Base-by-base conservation (phyloP, 2,329 filamentous ascomycete species). In the Pseudocercospora vitis region DNA sequence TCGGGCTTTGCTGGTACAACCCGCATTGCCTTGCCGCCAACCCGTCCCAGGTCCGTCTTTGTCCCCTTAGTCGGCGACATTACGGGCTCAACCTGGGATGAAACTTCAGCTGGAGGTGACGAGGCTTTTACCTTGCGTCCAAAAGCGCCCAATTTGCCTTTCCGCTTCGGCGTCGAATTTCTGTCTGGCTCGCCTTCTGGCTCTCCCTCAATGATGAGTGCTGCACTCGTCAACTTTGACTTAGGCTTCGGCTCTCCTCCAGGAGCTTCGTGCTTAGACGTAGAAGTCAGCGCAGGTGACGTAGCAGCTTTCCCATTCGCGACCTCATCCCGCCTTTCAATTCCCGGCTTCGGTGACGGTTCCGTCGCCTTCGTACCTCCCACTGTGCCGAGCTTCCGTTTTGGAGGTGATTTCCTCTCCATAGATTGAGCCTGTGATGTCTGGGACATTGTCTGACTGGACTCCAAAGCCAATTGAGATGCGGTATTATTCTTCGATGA, bases 351-450 rank as follows among this genome's bases (percentile, higher is more conserved):
- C 7, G 46, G 29, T 23, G 31, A 7, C 12, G 32, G 46, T 12
- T 21, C 18, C 8, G 26, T 24, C 26, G 21, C 29, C 23, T 23
- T 23, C 14, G 49, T 56, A 37, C 62, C 60, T 8, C 60, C 62
- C 32, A 64, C 50, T 7, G 52, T 53, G 8, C 63, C 63, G 14
- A 63, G 56, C 14, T 57, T 61, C 9, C 35, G 24, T 42, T 59
- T 57, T 14, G 16, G n/a, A 4, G 54, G 44, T 9, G 50, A 29
- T 3, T 32, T 24, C 3, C 11, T 19, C 19, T 33, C n/a, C 8
- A 19, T 9, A 14, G 11, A 2, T 35, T 45, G 23, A 12, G 39
- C 26, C 29, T 51, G 49, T 8, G 49, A 45, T 46, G 16, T 29
- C 5, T 46, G 16, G 7, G 39, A 51, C 23, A 51, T n/a, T 12